A percentile compares a stretch with the other conserved stretches of the same genome.
Evolutionary conservation across 768 basidiomycete species (phyloP).

Genomic region (Leccinum pellstonianum): DNA sequence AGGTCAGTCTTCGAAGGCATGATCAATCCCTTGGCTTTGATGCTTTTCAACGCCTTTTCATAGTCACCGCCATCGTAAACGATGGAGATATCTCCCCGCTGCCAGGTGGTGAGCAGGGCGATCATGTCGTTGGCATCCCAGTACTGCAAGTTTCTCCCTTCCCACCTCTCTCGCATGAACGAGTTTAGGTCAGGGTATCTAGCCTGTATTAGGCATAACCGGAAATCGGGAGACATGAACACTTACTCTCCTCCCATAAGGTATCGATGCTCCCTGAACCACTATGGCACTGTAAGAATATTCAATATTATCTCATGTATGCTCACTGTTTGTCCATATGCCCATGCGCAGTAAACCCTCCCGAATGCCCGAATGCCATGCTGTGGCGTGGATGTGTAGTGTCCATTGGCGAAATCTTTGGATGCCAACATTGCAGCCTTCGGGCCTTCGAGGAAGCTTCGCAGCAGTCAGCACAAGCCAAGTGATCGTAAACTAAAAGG

Average conservation of each 20-base stretch:
- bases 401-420: constrained; percentile 53
- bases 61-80: constrained; percentile 46
- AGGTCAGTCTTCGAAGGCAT: constrained; percentile 63
- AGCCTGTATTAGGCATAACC: background rate
- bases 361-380: constrained; percentile 56
- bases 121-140: constrained; percentile 62
- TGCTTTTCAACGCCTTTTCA: constrained; percentile 38
- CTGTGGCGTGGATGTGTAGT: constrained; percentile 48
- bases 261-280: constrained; percentile 52
- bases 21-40: constrained; percentile 53
- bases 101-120: constrained; percentile 50
- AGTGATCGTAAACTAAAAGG: background rate
- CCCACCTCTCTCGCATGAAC: constrained; percentile 54
- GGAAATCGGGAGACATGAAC: background rate
- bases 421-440: constrained; percentile 54
- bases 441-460: constrained; percentile 61
- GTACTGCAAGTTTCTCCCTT: constrained; percentile 38
- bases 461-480: background rate
- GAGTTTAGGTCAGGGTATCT: constrained; percentile 49
- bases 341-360: constrained; percentile 60
- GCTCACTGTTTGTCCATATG: constrained; percentile 55
- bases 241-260: constrained; percentile 42
- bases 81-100: constrained; percentile 50
- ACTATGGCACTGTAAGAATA: constrained; percentile 34
- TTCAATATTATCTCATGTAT: background rate